A percentile compares a stretch with the other conserved stretches of the same genome.
These are phyloP conservation scores for Cercospora sojina DNA, from an alignment of 2,329 filamentous ascomycete genomes.

Conservation along the genomic window DNA sequence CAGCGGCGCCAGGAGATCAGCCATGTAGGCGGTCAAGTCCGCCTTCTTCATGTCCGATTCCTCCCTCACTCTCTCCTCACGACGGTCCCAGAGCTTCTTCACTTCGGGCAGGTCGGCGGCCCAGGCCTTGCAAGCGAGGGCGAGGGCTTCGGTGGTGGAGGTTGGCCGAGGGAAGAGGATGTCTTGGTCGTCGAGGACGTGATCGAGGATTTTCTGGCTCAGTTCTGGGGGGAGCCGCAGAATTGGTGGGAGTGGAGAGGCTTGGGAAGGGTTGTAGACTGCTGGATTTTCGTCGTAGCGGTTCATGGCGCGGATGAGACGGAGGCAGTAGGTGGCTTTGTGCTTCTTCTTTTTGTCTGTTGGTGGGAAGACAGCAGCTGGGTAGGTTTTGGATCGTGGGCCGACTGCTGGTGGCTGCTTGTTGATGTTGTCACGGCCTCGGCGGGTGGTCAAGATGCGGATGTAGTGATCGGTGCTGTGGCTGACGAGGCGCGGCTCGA, in stretches of 20 bases:
- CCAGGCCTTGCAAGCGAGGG: conserved; percentile 17
- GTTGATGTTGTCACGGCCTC: background rate
- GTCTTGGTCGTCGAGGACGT: conserved; percentile 17
- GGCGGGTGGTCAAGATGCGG: background rate
- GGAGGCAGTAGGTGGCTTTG: conserved; percentile 16
- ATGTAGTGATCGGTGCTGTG: background rate
- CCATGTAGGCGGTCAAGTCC: background rate
- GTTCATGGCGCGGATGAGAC: conserved; percentile 16
- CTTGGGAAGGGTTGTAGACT: background rate
- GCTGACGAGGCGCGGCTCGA: conserved; percentile 5
- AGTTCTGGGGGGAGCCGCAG: conserved; percentile 20
- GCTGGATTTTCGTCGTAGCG: conserved; percentile 14
- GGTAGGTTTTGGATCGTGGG: background rate
- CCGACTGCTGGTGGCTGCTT: background rate
- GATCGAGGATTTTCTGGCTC: conserved; percentile 16
- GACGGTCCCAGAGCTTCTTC: conserved; percentile 13
- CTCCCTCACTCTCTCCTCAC: conserved; percentile 4
- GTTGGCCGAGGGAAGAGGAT: conserved; percentile 14
- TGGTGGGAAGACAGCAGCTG: conserved; percentile 1
- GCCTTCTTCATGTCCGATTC: background rate
- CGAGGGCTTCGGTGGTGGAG: conserved; percentile 8
- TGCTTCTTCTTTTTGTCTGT: conserved; percentile 4
- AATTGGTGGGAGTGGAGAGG: conserved; percentile 10
- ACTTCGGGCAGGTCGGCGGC: conserved; percentile 13
- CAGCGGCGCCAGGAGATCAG: background rate